A percentile compares a stretch with the other conserved stretches of the same genome.
These are phyloP conservation scores for Fraxinus sp. DNA, from an alignment of 305 asterid genomes.

Conservation along the genomic window DNA sequence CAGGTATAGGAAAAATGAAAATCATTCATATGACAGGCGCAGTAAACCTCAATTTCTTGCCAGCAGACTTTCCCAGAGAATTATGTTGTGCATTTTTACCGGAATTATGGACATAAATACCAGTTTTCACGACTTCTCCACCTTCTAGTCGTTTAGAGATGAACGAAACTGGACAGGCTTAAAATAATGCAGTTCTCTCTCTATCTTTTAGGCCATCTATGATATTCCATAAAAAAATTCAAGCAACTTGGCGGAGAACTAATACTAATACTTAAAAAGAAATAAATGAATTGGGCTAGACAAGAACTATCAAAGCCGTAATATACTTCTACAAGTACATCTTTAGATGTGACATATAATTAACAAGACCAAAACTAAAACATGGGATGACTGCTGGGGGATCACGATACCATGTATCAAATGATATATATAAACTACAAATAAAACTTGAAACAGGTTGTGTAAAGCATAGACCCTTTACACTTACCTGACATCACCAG, in stretches of 20 bases:
- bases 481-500: conserved; percentile 77
- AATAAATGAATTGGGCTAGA: background rate
- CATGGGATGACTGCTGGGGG: background rate
- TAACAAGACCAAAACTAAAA: conserved; percentile 1
- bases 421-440: background rate
- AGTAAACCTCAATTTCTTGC: background rate
- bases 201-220: background rate
- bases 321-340: conserved; percentile 4
- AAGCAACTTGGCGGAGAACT: background rate
- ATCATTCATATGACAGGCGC: conserved; percentile 1
- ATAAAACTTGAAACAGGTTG: background rate
- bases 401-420: background rate
- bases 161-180: background rate
- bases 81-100: background rate
- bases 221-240: background rate
- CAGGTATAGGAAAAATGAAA: background rate
- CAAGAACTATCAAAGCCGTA: background rate
- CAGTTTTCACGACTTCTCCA: background rate
- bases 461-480: background rate
- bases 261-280: background rate
- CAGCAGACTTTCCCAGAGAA: background rate
- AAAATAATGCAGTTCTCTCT: background rate
- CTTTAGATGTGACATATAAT: conserved; percentile 15
- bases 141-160: background rate
- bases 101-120: background rate